Base-by-base conservation (phyloP, 345 rosid species). In the Eucalyptus polybractea region DNA sequence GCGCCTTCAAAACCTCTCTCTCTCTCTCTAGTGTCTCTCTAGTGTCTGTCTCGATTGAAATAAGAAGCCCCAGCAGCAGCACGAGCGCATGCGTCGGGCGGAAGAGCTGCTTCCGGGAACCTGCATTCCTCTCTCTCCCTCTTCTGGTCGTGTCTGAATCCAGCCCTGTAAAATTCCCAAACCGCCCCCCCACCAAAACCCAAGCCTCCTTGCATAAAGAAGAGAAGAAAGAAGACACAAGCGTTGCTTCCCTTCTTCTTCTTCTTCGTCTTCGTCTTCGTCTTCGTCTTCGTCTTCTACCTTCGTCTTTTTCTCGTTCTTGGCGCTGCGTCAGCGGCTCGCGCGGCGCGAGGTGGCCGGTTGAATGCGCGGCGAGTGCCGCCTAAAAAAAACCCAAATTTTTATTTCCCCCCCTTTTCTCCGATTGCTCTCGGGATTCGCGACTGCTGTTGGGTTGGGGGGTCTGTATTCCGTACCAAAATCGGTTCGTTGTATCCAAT, bases 1-100 rank as follows among this genome's bases (percentile, higher is more conserved):
- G 95, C 94, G 92, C 90, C 80, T 86, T 76, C 92, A n/a, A 40
- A 53, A 65, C 50, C 80, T 54, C 89, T 22, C 88, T 25, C 13
- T 33, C 12, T 31, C 6, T 29, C 17, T 62, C 37, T 29, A 51
- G 53, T 14, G 16, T 50, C 53, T 50, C 53, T 50, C 53, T 50
- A 7, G 10, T 6, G n/a, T 62, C 31, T 29, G 69, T 65, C 40
- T 65, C n/a, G 76, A 65, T 65, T 65, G 76, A 15, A 15, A 65
- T n/a, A 65, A 29, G 80, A 17, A 76, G 45, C 2, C 12, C 27
- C 7, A 6, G 85, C 83, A 21, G 3, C 13, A 33, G 45, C 81
- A 72, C 24, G 8, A 10, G 14, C 15, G 85, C 85, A 21, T 40
- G 85, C 85, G 6, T 6, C 85, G 3, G 29, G 2, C 47, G 5